Evolutionary conservation across 139 green algal genomes (phyloP).

Genomic region (Volvox reticuliferus): DNA sequence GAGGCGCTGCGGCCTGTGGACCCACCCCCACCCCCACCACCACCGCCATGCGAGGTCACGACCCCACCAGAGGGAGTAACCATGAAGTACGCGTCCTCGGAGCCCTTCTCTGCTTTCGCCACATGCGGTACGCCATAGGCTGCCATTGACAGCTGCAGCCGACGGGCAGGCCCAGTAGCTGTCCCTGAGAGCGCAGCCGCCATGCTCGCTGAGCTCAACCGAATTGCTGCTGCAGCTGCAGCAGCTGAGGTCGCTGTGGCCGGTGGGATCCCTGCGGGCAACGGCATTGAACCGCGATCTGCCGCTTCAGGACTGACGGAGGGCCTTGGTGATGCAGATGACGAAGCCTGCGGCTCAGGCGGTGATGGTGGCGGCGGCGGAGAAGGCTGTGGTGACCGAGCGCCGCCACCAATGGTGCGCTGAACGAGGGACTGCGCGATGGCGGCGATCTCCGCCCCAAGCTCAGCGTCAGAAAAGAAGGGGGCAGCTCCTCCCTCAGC

Average conservation of each 20-base stretch:
- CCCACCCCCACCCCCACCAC: no score
- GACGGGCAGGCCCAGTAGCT: not conserved
- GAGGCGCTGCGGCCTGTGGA: not conserved
- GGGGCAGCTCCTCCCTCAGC: not conserved
- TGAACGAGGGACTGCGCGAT: slow-evolving; percentile 52
- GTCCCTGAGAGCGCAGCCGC: not conserved
- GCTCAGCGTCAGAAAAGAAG: slow-evolving; percentile 21
- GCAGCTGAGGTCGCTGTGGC: no score
- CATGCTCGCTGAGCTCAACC: not conserved
- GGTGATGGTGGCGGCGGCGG: not conserved
- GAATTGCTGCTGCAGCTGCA: not conserved
- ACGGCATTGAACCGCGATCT: not conserved
- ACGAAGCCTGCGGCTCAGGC: not conserved
- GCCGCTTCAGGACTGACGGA: not conserved
- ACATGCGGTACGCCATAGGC: slow-evolving; percentile 45
- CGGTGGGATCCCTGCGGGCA: not conserved
- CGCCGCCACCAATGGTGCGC: not conserved
- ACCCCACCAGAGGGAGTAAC: not conserved
- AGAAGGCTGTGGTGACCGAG: not conserved
- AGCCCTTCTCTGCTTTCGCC: slow-evolving; percentile 39
- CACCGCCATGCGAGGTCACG: not conserved
- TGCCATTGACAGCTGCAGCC: slow-evolving; percentile 28
- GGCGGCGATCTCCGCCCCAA: slow-evolving; percentile 45
- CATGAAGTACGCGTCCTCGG: slow-evolving; percentile 35
- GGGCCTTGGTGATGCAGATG: not conserved